Conservation (phyloP, 768 basidiomycete species). For the Leccinellum albellum region DNA sequence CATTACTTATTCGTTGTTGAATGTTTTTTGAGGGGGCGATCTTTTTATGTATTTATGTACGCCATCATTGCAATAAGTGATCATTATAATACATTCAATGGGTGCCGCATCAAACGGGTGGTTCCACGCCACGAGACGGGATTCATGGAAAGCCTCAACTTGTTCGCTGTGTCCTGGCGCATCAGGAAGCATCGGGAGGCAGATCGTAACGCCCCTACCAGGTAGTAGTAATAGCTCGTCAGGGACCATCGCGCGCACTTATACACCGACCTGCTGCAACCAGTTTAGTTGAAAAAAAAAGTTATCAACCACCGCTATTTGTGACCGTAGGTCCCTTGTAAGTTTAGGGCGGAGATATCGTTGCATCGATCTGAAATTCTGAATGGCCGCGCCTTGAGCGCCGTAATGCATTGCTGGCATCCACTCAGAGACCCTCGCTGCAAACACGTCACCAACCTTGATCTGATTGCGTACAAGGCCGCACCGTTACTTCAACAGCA, state of each 20-base stretch:
- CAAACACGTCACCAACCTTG: slow-evolving; percentile 28
- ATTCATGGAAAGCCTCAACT: slow-evolving; percentile 1
- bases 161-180: slow-evolving; percentile 10
- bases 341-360: slow-evolving; percentile 22
- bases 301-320: not conserved
- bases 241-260: not conserved
- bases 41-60: slow-evolving; percentile 16
- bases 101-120: slow-evolving; percentile 9
- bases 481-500: slow-evolving; percentile 12
- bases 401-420: slow-evolving; percentile 32
- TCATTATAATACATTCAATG: slow-evolving; percentile 8
- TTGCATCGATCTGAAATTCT: not conserved
- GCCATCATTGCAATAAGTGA: slow-evolving; percentile 5
- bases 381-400: slow-evolving; percentile 7
- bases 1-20: slow-evolving; percentile 1
- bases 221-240: slow-evolving; percentile 3
- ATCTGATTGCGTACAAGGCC: slow-evolving; percentile 28
- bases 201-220: slow-evolving; percentile 18
- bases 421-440: slow-evolving; percentile 21
- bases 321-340: slow-evolving; percentile 8
- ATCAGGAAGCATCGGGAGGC: slow-evolving; percentile 20
- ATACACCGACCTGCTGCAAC: slow-evolving; percentile 3
- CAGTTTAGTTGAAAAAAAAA: not conserved
- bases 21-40: slow-evolving; percentile 8
- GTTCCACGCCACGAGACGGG: slow-evolving; percentile 16